phyloP scores from a whole-genome alignment of 2,329 filamentous ascomycete genomes.

The Penicillium thymicola region DNA sequence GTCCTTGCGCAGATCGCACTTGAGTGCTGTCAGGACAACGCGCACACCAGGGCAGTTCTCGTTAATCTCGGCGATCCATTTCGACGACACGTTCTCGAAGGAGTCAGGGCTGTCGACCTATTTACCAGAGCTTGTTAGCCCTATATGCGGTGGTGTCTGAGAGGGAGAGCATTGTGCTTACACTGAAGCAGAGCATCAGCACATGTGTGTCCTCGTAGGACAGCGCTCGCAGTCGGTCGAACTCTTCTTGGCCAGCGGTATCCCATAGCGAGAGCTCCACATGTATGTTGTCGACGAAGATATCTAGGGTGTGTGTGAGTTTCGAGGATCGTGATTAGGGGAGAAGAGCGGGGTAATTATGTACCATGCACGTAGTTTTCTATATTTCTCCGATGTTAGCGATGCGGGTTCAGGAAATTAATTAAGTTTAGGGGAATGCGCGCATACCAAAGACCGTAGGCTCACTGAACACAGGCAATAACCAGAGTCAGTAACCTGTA shows the following conservation, averaged over 20 bases:
- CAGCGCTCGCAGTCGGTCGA: constrained; percentile 89
- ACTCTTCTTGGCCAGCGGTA: constrained; percentile 97
- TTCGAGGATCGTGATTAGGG: constrained; percentile 1
- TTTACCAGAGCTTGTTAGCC: not conserved
- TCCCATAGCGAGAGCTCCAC: constrained; percentile 98
- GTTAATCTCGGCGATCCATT: constrained; percentile 97
- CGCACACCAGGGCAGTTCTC: constrained; percentile 97
- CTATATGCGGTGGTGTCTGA: not conserved
- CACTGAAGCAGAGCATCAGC: constrained; percentile 98
- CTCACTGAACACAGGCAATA: constrained; percentile 53
- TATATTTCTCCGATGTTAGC: constrained; percentile 27
- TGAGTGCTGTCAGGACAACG: constrained; percentile 89
- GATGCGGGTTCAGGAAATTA: not conserved
- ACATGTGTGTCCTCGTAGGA: constrained; percentile 98
- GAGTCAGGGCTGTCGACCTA: constrained; percentile 90
- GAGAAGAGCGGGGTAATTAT: constrained; percentile 22
- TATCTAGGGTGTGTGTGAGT: constrained; percentile 59
- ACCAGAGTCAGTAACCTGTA: constrained; percentile 22
- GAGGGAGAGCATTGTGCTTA: constrained; percentile 30
- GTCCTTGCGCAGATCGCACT: constrained; percentile 89
- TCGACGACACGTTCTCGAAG: constrained; percentile 96
- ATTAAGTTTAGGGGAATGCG: constrained; percentile 1
- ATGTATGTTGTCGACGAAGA: constrained; percentile 95
- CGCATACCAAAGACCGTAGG: constrained; percentile 79
- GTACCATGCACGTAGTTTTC: constrained; percentile 97